Evolutionary conservation across 192 early-diverging fungal genomes (phyloP).

Genomic region (Entomortierella parvispora): DNA sequence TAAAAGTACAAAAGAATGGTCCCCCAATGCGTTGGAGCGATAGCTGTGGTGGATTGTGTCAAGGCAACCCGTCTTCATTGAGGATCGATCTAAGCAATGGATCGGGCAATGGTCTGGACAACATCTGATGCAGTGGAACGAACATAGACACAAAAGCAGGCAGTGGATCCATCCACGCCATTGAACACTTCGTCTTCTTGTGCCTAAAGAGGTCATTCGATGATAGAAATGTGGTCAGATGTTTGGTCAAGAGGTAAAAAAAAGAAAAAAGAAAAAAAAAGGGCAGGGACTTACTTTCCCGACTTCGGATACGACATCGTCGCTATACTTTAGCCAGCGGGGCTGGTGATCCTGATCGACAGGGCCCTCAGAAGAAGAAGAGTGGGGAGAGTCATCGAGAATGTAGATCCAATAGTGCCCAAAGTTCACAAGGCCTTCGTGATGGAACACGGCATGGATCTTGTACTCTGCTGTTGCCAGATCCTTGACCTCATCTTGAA

Average conservation of each 20-base stretch:
- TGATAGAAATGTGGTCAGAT: background rate
- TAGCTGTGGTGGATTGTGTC: no score
- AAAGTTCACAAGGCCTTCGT: conserved; percentile 68
- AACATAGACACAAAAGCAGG: conserved; percentile 79
- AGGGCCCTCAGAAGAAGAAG: background rate
- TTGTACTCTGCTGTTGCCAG: conserved; percentile 61
- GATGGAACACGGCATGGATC: conserved; percentile 83
- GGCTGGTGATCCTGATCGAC: conserved; percentile 39
- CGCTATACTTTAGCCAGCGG: conserved; percentile 82
- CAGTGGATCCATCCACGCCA: conserved; percentile 68
- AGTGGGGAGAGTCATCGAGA: conserved; percentile 54
- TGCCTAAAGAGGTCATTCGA: conserved; percentile 31
- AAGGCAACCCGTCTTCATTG: no score
- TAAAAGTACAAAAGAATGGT: no score
- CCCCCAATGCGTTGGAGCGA: no score
- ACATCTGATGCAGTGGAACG: conserved; percentile 22
- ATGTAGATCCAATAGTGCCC: conserved; percentile 89
- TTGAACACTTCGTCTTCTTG: conserved; percentile 65
- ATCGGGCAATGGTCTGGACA: conserved; percentile 33
- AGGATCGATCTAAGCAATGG: no score
- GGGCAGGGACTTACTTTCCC: conserved; percentile 13
- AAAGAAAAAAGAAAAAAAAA: background rate
- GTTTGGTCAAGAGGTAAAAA: background rate
- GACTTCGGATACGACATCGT: conserved; percentile 71
- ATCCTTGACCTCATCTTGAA: conserved; percentile 51